A percentile compares a stretch with the other conserved stretches of the same genome.
Conservation (phyloP, 352 stramenopile species). For the Phytophthora vignae region DNA sequence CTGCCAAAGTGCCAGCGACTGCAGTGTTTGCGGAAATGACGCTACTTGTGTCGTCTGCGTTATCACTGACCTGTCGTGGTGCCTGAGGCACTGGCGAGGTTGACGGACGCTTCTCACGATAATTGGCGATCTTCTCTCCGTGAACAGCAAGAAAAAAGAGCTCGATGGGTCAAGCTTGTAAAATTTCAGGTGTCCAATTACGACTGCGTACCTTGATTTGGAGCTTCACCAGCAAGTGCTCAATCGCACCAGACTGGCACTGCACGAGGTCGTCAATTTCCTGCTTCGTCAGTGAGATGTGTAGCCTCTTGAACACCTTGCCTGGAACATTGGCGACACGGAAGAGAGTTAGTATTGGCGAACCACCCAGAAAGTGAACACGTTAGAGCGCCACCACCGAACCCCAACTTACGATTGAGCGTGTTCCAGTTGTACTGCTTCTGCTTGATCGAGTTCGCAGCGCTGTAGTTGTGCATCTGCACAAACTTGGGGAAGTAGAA, state of each 20-base stretch:
- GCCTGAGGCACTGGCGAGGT: slow-evolving; percentile 27
- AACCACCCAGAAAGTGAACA: neutral
- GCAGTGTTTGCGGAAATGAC: slow-evolving; percentile 35
- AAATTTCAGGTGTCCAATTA: neutral
- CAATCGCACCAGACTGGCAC: slow-evolving; percentile 89
- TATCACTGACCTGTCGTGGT: slow-evolving; percentile 30
- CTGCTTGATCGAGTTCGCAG: slow-evolving; percentile 92
- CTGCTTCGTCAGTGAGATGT: slow-evolving; percentile 83
- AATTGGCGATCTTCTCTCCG: slow-evolving; percentile 75
- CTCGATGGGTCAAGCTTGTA: neutral
- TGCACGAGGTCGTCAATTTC: slow-evolving; percentile 94
- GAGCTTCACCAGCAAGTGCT: slow-evolving; percentile 91
- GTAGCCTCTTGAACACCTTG: slow-evolving; percentile 89
- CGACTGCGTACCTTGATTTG: slow-evolving; percentile 88
- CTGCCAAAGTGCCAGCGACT: slow-evolving; percentile 28
- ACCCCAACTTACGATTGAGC: slow-evolving; percentile 78
- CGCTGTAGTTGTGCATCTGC: slow-evolving; percentile 97
- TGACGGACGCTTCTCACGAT: slow-evolving; percentile 66
- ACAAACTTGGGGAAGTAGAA: slow-evolving; percentile 97
- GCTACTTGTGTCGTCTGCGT: slow-evolving; percentile 53
- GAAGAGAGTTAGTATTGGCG: neutral
- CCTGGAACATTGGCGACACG: slow-evolving; percentile 39
- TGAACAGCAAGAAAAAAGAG: too few relatives aligned
- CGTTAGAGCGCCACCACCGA: neutral
- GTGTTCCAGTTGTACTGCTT: slow-evolving; percentile 98